Evolutionary conservation across 768 basidiomycete genomes (phyloP).

Genomic region (Lentinula guzmanii): DNA sequence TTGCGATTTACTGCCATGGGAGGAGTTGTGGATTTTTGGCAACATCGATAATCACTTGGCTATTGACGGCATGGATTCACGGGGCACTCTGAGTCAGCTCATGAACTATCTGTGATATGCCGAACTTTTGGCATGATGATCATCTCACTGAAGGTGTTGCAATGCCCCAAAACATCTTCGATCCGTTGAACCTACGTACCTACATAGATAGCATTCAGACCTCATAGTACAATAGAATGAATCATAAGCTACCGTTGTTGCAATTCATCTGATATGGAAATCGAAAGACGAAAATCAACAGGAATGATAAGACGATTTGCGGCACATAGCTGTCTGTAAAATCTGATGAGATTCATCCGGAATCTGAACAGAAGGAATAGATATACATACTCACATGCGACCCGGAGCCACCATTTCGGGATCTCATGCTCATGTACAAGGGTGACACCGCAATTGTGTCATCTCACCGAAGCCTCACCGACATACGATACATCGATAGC

Average conservation of each 20-base stretch:
- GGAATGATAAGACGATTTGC: neutral
- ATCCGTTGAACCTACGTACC: too few relatives aligned
- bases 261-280: neutral
- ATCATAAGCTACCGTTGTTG: too few relatives aligned
- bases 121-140: too few relatives aligned
- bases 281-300: neutral
- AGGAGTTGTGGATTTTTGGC: neutral
- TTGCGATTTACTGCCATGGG: neutral
- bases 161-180: too few relatives aligned
- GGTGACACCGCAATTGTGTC: neutral
- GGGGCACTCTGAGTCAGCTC: too few relatives aligned
- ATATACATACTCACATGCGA: neutral
- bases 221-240: too few relatives aligned
- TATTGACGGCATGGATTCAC: neutral
- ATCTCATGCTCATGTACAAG: neutral
- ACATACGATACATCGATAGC: neutral
- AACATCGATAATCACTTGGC: neutral
- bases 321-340: neutral
- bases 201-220: too few relatives aligned
- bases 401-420: neutral
- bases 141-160: too few relatives aligned
- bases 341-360: neutral
- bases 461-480: neutral
- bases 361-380: neutral
- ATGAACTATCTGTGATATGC: too few relatives aligned